phyloP scores from a whole-genome alignment of 352 stramenopile species.

The Elongisporangium anandrum region DNA sequence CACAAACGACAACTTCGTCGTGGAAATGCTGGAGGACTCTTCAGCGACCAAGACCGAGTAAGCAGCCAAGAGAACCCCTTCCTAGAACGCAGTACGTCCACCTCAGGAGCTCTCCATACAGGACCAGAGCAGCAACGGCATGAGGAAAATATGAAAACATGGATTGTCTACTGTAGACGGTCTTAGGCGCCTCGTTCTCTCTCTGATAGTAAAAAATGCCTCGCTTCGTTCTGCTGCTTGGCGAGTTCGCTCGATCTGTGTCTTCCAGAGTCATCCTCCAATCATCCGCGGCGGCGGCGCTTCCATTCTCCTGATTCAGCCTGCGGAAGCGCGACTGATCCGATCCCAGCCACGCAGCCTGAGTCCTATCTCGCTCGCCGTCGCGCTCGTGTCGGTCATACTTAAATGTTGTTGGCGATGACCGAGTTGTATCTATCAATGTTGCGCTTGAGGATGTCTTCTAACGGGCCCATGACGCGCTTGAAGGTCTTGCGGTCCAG shows the following conservation, averaged over 20 bases:
- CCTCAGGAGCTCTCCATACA: background rate
- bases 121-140: background rate
- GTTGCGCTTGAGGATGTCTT: constrained; percentile 90
- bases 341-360: background rate
- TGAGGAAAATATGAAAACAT: background rate
- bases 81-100: background rate
- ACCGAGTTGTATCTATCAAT: constrained; percentile 89
- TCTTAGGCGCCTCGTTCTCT: background rate
- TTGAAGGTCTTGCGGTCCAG: constrained; percentile 93
- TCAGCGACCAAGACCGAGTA: constrained; percentile 24
- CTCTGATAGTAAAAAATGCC: background rate
- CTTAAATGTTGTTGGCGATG: constrained; percentile 89
- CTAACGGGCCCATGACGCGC: constrained; percentile 84
- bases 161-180: background rate
- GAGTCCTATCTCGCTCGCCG: background rate
- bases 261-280: background rate
- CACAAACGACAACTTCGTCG: constrained; percentile 97
- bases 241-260: background rate
- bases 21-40: constrained; percentile 85
- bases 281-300: background rate
- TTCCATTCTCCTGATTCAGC: too few relatives aligned
- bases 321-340: background rate
- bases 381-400: background rate
- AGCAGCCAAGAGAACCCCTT: background rate
- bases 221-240: background rate